These are phyloP conservation scores for Leccinum olivaceopallidum DNA, from an alignment of 768 basidiomycete species.

Conservation along the genomic window DNA sequence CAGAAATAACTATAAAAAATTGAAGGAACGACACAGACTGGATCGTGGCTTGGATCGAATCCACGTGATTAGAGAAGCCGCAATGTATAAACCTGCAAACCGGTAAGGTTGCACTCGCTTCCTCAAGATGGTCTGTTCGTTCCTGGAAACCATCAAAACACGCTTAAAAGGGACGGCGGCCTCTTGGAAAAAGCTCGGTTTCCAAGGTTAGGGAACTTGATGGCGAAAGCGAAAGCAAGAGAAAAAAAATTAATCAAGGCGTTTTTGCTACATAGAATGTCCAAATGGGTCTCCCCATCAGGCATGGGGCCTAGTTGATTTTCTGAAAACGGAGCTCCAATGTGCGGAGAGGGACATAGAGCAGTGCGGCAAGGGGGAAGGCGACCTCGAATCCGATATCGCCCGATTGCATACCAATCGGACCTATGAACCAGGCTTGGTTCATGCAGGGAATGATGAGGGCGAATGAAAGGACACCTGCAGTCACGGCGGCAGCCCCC, in stretches of 20 bases:
- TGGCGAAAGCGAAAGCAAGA: background rate
- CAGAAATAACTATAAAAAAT: background rate
- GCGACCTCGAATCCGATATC: slow-evolving; percentile 74
- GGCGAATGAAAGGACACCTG: slow-evolving; percentile 51
- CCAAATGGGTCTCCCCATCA: background rate
- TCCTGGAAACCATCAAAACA: slow-evolving; percentile 26
- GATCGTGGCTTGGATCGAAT: slow-evolving; percentile 9
- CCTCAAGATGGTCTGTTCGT: slow-evolving; percentile 4
- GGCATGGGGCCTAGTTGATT: slow-evolving; percentile 16
- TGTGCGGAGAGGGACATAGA: slow-evolving; percentile 57
- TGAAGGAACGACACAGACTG: background rate
- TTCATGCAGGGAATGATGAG: slow-evolving; percentile 67
- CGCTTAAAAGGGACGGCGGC: slow-evolving; percentile 1
- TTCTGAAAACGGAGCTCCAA: slow-evolving; percentile 43
- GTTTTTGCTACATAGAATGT: slow-evolving; percentile 12
- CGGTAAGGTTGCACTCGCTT: slow-evolving; percentile 1
- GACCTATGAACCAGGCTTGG: slow-evolving; percentile 71
- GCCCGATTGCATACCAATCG: slow-evolving; percentile 61
- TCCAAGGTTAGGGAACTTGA: background rate
- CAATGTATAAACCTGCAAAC: background rate
- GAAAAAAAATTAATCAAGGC: slow-evolving; percentile 7
- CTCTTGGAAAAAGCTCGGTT: background rate
- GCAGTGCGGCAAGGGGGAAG: slow-evolving; percentile 43
- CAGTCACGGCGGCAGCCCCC: slow-evolving; percentile 59
- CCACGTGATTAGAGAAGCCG: background rate